These are phyloP conservation scores for Gyromitra esculenta DNA, from an alignment of 2,329 filamentous ascomycete species.

Conservation along the genomic window DNA sequence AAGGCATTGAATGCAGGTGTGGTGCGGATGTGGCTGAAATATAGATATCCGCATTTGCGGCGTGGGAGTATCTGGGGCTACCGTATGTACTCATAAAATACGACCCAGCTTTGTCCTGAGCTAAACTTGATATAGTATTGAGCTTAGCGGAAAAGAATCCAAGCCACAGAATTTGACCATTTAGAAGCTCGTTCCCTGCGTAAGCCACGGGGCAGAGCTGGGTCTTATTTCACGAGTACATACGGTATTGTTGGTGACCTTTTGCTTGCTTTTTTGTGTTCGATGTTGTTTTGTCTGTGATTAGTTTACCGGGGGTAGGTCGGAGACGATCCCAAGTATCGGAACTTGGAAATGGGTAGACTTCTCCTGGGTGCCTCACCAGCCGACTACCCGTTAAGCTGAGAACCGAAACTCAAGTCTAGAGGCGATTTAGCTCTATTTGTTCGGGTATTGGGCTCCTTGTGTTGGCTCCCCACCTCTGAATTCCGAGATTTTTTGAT, in stretches of 20 bases:
- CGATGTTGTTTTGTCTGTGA: not conserved
- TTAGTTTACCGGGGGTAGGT: constrained; percentile 1
- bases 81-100: too few relatives aligned
- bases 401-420: not conserved
- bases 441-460: not conserved
- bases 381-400: not conserved
- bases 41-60: not conserved
- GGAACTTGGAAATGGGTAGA: not conserved
- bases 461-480: not conserved
- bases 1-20: too few relatives aligned
- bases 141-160: too few relatives aligned
- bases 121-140: too few relatives aligned
- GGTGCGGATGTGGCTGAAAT: not conserved
- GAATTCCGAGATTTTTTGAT: not conserved
- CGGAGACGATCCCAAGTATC: not conserved
- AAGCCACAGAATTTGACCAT: too few relatives aligned
- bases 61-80: not conserved
- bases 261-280: not conserved
- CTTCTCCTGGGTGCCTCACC: not conserved
- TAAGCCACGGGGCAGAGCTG: too few relatives aligned
- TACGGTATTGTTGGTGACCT: not conserved
- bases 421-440: not conserved
- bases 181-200: too few relatives aligned
- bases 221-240: too few relatives aligned
- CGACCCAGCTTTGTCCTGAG: too few relatives aligned